These are phyloP conservation scores for Diversispora eburnea DNA, from an alignment of 192 early-diverging fungal genomes.

Conservation along the genomic window DNA sequence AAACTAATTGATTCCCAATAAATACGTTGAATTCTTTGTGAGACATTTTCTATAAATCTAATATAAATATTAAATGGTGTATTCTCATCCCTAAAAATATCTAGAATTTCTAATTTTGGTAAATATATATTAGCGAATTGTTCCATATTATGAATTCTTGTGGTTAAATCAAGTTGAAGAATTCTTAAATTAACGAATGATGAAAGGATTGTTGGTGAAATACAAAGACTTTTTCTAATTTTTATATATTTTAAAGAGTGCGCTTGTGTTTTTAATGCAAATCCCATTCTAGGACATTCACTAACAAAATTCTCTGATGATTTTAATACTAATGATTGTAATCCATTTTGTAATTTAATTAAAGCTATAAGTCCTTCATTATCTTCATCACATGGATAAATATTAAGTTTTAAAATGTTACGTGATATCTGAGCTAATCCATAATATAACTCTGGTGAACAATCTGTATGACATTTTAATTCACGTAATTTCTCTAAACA, in stretches of 20 bases:
- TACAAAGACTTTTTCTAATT: constrained; percentile 12
- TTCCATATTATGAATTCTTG: background rate
- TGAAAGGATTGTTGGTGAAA: background rate
- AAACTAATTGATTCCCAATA: constrained; percentile 4
- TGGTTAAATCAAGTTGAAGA: constrained; percentile 6
- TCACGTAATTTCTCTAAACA: constrained; percentile 5
- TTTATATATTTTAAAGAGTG: constrained; percentile 6
- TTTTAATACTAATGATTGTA: background rate
- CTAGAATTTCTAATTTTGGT: constrained; percentile 15
- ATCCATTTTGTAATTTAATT: constrained; percentile 14
- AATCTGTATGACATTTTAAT: constrained; percentile 4
- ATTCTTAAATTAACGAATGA: constrained; percentile 14
- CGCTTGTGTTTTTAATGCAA: background rate
- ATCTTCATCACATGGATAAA: constrained; percentile 13
- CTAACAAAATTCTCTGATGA: constrained; percentile 10
- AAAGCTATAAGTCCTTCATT: constrained; percentile 7
- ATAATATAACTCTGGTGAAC: constrained; percentile 15
- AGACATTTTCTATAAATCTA: constrained; percentile 9
- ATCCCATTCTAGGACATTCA: background rate
- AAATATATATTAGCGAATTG: background rate
- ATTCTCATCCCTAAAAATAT: constrained; percentile 15
- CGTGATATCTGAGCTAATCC: constrained; percentile 7
- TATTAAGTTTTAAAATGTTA: background rate
- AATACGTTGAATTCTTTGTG: background rate
- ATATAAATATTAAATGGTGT: constrained; percentile 10